These are phyloP conservation scores for Peniophora sp. DNA, from an alignment of 1,284 basidiomycete genomes.

Conservation along the genomic window DNA sequence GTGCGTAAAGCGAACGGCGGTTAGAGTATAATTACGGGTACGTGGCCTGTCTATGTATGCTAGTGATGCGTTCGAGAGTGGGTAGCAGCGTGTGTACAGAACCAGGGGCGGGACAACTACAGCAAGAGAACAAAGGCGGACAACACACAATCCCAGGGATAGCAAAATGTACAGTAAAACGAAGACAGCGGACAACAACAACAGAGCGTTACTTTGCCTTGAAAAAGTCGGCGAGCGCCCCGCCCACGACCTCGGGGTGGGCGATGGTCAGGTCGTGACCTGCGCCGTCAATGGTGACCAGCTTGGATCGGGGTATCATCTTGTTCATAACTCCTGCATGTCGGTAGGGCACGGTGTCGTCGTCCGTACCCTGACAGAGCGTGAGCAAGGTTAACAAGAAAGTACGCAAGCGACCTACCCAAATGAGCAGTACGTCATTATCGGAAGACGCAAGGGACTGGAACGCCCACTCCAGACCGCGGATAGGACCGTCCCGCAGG, in stretches of 20 bases:
- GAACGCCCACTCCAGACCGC: constrained; percentile 48
- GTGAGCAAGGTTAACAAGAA: too few relatives aligned
- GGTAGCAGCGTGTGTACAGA: too few relatives aligned
- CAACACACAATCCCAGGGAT: too few relatives aligned
- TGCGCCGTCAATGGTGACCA: constrained; percentile 52
- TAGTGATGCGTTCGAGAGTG: too few relatives aligned
- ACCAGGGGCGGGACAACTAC: too few relatives aligned
- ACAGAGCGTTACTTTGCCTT: neutral
- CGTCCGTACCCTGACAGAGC: constrained; percentile 50
- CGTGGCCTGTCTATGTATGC: too few relatives aligned
- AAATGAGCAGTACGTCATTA: constrained; percentile 51
- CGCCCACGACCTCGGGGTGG: constrained; percentile 38
- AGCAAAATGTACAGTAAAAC: too few relatives aligned
- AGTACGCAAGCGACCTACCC: constrained; percentile 33
- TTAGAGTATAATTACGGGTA: too few relatives aligned
- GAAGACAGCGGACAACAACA: too few relatives aligned
- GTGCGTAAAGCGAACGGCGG: too few relatives aligned
- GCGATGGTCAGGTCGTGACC: constrained; percentile 59
- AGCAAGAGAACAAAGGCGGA: too few relatives aligned
- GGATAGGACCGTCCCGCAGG: constrained; percentile 63
- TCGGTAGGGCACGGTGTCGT: constrained; percentile 56
- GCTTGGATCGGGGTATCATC: constrained; percentile 43
- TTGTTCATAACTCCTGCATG: constrained; percentile 46
- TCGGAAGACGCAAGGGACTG: constrained; percentile 25
- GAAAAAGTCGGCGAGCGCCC: constrained; percentile 32